Base-by-base conservation (phyloP, 2,329 filamentous ascomycete species). In the Blastomyces emzantsi region DNA sequence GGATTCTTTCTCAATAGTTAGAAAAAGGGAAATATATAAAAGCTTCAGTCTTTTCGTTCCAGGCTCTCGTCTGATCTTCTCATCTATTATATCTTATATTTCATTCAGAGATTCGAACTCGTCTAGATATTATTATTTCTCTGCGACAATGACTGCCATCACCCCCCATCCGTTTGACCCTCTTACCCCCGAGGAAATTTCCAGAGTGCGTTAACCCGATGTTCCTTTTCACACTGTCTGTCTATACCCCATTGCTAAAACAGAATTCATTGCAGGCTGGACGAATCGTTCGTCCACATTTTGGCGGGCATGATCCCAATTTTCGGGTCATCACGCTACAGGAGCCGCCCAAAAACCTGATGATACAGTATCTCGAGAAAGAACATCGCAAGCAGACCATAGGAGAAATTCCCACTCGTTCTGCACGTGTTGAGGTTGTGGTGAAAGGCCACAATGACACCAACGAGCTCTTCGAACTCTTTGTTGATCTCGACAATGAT, bases 281-380 rank as follows among this genome's bases (percentile, higher is more conserved):
- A 28, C 49, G 49, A 52, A 11, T 52, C 49, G 49, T 52, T 52
- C 49, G 25, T 30, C 49, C 25, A 25, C 49, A 52, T 15, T 52
- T 52, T 25, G 49, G 49, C 17, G 60, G 51, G 8, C 28, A 64
- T 33, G 52, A 62, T 49, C 39, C 57, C 17, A 64, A 60, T 43
- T 85, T 84, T 67, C 77, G 81, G 3, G 77, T 80, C 62, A 79
- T 83, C 65, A 81, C 80, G 0, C 75, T 85, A 11, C 70, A 71
- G 17, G 82, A 85, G 65, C 82, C 82, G 0, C 71, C 73, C 0
- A 85, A 85, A 70, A 69, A 72, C n/a, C 71, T 76, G 19, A 76
- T 84, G 74, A 66, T 80, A 5, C 63, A 62, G 0, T 84, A 77
- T 62, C 73, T 85, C 0, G 77, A 80, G 5, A 70, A 56, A 62